Percentiles rank a stretch among this genome's conserved stretches.
Conservation (phyloP, 495 filamentous ascomycete genomes). For the Cercophora scortea region DNA sequence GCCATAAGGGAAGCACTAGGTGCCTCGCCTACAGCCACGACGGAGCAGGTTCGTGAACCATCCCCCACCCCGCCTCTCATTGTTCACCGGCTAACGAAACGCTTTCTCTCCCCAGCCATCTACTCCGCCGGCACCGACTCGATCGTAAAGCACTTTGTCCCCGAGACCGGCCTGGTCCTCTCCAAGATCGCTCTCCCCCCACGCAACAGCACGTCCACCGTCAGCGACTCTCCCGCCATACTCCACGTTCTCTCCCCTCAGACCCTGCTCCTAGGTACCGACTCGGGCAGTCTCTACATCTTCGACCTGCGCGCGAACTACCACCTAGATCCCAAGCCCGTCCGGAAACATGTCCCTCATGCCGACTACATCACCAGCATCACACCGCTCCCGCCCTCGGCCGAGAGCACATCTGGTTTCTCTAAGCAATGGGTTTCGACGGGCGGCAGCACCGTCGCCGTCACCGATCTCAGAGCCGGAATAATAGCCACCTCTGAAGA, state of each 20-base stretch:
- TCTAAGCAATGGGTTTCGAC: conserved; percentile 90
- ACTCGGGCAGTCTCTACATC: conserved; percentile 80
- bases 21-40: conserved; percentile 68
- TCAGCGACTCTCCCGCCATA: conserved; percentile 61
- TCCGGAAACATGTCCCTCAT: conserved; percentile 77
- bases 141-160: conserved; percentile 76
- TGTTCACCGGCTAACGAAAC: conserved; percentile 7
- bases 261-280: conserved; percentile 82
- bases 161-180: conserved; percentile 69
- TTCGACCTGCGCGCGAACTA: conserved; percentile 76
- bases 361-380: conserved; percentile 90
- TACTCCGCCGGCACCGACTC: conserved; percentile 90
- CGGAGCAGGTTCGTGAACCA: conserved; percentile 43
- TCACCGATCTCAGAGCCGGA: conserved; percentile 78
- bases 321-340: conserved; percentile 51
- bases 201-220: conserved; percentile 21
- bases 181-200: conserved; percentile 65
- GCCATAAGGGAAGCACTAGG: conserved; percentile 90
- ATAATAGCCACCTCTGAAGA: conserved; percentile 82
- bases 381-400: conserved; percentile 70
- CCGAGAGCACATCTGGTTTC: conserved; percentile 72
- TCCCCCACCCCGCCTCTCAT: not conserved
- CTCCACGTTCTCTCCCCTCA: conserved; percentile 77
- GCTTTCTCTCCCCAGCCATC: conserved; percentile 38
- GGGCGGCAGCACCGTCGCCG: conserved; percentile 79